Percentiles rank a stretch among this genome's conserved stretches.
Conservation (phyloP, 2,329 filamentous ascomycete species). For the Paraphaeosphaeria minitans region DNA sequence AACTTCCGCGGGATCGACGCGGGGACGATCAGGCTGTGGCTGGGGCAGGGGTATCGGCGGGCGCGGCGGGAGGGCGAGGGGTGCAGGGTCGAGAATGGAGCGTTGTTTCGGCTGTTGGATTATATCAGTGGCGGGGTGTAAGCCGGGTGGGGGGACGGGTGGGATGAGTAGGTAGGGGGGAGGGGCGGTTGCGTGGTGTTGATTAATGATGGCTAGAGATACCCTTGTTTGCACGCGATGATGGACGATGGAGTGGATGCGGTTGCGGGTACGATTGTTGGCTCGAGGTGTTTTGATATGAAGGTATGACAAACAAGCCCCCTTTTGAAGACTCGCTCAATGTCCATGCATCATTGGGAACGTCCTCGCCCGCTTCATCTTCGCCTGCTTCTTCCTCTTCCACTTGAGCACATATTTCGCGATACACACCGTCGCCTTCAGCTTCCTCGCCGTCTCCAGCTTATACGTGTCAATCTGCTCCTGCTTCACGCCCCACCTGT, state of each 20-base stretch:
- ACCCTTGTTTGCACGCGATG: neutral
- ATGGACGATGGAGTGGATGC: no score
- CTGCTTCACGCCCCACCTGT: slow-evolving; percentile 14
- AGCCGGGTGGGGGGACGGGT: neutral
- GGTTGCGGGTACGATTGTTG: no score
- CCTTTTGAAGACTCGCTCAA: neutral
- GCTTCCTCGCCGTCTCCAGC: slow-evolving; percentile 13
- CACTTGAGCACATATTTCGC: slow-evolving; percentile 5
- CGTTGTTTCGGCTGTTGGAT: slow-evolving; percentile 40
- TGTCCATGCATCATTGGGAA: neutral
- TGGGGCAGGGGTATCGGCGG: slow-evolving; percentile 37
- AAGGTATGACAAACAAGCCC: neutral
- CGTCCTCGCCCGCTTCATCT: neutral
- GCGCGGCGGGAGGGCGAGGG: slow-evolving; percentile 38
- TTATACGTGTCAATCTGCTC: slow-evolving; percentile 18
- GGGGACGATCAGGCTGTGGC: slow-evolving; percentile 37
- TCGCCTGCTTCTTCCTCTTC: neutral
- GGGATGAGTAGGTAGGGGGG: no score
- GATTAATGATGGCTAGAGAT: neutral
- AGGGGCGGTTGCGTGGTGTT: no score
- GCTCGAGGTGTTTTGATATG: no score
- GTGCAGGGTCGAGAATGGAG: slow-evolving; percentile 43
- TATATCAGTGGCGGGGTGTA: slow-evolving; percentile 41
- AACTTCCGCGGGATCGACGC: slow-evolving; percentile 42
- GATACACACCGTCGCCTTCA: slow-evolving; percentile 14